Conservation (phyloP, 805 yeast genomes). For the Saturnispora quitensis region DNA sequence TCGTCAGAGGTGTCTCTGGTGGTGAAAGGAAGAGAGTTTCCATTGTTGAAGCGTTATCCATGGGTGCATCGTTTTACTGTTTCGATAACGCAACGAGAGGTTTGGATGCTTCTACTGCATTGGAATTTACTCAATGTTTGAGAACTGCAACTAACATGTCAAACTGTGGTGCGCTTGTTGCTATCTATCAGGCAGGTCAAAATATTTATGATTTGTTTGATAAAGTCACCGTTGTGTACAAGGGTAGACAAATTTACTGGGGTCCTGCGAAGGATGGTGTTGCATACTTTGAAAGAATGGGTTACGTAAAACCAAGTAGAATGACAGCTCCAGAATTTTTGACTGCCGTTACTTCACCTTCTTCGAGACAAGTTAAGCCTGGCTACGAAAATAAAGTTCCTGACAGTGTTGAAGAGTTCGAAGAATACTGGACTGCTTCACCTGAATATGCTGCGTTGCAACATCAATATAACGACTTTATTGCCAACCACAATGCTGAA, state of each 20-base stretch:
- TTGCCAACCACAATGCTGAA: constrained; percentile 29
- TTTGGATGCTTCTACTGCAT: constrained; percentile 60
- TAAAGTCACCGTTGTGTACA: constrained; percentile 49
- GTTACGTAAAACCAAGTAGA: constrained; percentile 54
- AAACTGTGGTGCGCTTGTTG: constrained; percentile 49
- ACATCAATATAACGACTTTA: constrained; percentile 31
- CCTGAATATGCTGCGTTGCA: constrained; percentile 39
- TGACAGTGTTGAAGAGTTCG: constrained; percentile 47
- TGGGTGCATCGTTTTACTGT: constrained; percentile 47
- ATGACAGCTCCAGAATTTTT: constrained; percentile 63
- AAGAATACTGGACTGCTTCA: constrained; percentile 48
- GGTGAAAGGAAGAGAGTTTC: constrained; percentile 69
- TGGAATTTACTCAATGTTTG: constrained; percentile 53
- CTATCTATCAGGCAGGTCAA: constrained; percentile 62
- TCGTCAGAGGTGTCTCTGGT: constrained; percentile 59
- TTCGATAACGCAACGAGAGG: constrained; percentile 69
- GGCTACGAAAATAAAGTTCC: constrained; percentile 53
- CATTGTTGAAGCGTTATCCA: constrained; percentile 51
- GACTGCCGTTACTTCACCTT: constrained; percentile 60
- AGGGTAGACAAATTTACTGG: constrained; percentile 52
- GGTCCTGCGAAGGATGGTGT: constrained; percentile 49
- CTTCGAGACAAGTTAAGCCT: constrained; percentile 40
- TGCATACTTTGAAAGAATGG: constrained; percentile 51
- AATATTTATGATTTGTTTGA: constrained; percentile 54
- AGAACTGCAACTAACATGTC: constrained; percentile 52